Percentiles rank a stretch among this genome's conserved stretches.
These are phyloP conservation scores for Syzygium grande DNA, from an alignment of 345 rosid genomes.

Conservation along the genomic window DNA sequence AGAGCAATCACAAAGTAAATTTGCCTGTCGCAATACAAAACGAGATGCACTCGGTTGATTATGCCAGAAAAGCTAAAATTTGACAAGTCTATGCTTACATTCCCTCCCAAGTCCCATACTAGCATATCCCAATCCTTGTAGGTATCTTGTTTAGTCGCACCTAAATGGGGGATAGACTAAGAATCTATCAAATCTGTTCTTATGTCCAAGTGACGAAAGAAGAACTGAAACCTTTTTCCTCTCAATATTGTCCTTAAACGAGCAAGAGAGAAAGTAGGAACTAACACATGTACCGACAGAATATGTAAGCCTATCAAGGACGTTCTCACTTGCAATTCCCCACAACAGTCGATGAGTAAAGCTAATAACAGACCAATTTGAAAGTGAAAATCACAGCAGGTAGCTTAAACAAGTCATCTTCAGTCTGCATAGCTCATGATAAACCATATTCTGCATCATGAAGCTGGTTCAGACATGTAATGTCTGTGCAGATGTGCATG, in stretches of 20 bases:
- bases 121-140: not conserved
- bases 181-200: not conserved
- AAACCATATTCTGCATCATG: not conserved
- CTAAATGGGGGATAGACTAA: not conserved
- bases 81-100: not conserved
- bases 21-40: not conserved
- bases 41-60: not conserved
- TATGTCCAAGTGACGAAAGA: not conserved
- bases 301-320: not conserved
- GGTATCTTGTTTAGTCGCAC: not conserved
- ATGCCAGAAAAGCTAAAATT: not conserved
- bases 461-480: not conserved
- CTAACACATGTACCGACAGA: not conserved
- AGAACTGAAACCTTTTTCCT: not conserved
- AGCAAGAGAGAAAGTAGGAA: not conserved
- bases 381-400: not conserved
- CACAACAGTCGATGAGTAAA: not conserved
- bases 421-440: not conserved
- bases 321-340: not conserved
- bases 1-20: not conserved
- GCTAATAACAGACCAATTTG: not conserved
- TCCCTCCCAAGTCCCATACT: not conserved
- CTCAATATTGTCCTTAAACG: not conserved
- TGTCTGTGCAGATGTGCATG: not conserved
- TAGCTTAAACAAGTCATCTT: not conserved